A percentile compares a stretch with the other conserved stretches of the same genome.
phyloP scores from a whole-genome alignment of 1,284 basidiomycete species.

The Ceratobasidium sp. region DNA sequence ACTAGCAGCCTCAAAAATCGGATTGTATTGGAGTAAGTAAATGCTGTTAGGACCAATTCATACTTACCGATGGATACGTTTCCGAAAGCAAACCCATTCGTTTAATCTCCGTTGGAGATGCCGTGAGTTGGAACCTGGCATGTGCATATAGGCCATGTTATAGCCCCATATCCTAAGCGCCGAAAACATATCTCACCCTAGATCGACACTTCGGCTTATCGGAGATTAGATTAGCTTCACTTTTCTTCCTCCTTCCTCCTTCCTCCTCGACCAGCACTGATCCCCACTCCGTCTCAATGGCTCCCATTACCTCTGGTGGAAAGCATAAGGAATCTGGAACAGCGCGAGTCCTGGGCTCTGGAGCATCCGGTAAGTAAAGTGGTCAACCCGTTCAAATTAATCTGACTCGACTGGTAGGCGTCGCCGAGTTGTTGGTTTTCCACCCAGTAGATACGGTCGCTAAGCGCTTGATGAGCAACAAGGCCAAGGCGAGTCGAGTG shows the following conservation, averaged over 20 bases:
- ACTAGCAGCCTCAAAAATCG: no score
- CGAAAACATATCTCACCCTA: no score
- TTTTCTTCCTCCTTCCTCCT: constrained; percentile 18
- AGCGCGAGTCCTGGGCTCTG: constrained; percentile 91
- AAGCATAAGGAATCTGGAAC: constrained; percentile 86
- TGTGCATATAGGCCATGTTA: no score
- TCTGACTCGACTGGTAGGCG: constrained; percentile 58
- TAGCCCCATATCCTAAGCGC: no score
- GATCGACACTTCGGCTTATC: no score
- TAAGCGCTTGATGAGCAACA: constrained; percentile 98
- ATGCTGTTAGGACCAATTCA: no score
- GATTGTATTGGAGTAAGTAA: no score
- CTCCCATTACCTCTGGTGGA: constrained; percentile 44
- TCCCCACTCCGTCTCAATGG: constrained; percentile 10
- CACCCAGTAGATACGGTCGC: constrained; percentile 96
- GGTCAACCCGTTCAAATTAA: neutral
- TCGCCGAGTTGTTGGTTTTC: constrained; percentile 92
- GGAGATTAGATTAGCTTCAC: constrained; percentile 30
- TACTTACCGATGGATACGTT: no score
- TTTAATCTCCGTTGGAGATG: no score
- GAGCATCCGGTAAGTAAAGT: constrained; percentile 74
- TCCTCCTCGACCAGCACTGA: neutral
- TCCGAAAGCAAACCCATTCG: no score
- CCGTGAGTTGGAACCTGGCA: no score
- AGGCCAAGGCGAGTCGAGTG: constrained; percentile 64